A percentile compares a stretch with the other conserved stretches of the same genome.
Conservation (phyloP, 2,329 filamentous ascomycete genomes). For the Nannizziopsis arthrosporioides region DNA sequence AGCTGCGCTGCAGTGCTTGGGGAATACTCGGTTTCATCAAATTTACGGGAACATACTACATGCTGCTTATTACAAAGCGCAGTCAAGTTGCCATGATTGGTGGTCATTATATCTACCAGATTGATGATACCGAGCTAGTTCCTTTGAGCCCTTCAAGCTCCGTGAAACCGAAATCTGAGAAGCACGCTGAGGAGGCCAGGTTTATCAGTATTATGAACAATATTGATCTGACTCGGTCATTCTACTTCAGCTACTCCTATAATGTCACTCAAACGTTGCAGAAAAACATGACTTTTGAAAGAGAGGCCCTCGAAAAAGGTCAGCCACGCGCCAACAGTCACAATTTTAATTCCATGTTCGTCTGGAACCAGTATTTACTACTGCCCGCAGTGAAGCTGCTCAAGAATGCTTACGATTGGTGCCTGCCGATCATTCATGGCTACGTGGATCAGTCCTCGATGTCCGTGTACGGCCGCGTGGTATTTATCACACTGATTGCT, state of each 20-base stretch:
- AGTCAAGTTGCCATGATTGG: constrained; percentile 93
- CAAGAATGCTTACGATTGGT: constrained; percentile 86
- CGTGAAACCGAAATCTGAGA: constrained; percentile 61
- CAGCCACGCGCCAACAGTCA: constrained; percentile 51
- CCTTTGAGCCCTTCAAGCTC: constrained; percentile 62
- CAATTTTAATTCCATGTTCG: constrained; percentile 92
- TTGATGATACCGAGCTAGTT: constrained; percentile 85
- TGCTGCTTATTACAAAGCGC: constrained; percentile 91
- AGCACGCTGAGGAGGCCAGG: constrained; percentile 77
- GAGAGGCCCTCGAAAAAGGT: constrained; percentile 57
- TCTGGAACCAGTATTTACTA: constrained; percentile 90
- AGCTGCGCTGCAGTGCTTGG: constrained; percentile 82
- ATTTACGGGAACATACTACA: constrained; percentile 93
- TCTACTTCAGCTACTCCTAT: constrained; percentile 98
- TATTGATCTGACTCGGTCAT: constrained; percentile 76
- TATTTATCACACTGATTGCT: constrained; percentile 90
- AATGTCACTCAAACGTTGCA: constrained; percentile 88
- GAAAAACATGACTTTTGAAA: constrained; percentile 76
- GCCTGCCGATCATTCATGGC: constrained; percentile 85
- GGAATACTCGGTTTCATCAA: constrained; percentile 88
- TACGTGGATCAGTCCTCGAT: constrained; percentile 86
- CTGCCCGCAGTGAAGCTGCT: constrained; percentile 59
- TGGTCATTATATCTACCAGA: constrained; percentile 89
- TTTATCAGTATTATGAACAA: constrained; percentile 84
- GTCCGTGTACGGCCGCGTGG: constrained; percentile 73